These are phyloP conservation scores for Kernera saxatilis DNA, from an alignment of 345 rosid species.

Conservation along the genomic window DNA sequence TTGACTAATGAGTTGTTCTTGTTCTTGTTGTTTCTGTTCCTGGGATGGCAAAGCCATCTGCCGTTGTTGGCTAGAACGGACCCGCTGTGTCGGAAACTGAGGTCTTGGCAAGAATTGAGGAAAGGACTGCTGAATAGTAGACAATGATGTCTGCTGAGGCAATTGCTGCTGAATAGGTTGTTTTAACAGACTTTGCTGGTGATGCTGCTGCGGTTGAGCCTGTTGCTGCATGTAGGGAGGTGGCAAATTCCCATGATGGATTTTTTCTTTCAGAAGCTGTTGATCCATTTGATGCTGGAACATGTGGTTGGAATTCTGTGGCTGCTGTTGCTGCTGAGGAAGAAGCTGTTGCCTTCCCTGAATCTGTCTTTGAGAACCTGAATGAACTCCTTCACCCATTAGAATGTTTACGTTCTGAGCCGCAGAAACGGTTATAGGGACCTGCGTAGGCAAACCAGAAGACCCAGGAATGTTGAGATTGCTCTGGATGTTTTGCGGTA, in stretches of 20 bases:
- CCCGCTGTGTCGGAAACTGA: constrained; percentile 47
- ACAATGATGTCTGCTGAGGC: constrained; percentile 53
- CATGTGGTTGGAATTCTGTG: constrained; percentile 34
- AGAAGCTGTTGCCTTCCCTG: constrained; percentile 51
- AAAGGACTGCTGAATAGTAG: constrained; percentile 51
- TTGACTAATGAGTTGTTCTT: constrained; percentile 38
- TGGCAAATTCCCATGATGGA: constrained; percentile 38
- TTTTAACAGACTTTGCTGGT: constrained; percentile 39
- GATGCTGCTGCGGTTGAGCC: constrained; percentile 25
- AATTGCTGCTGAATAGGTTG: constrained; percentile 53
- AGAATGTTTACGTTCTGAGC: constrained; percentile 54
- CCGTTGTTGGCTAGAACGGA: constrained; percentile 55
- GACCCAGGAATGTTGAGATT: constrained; percentile 42
- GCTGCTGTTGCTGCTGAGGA: constrained; percentile 50
- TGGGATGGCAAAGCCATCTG: constrained; percentile 43
- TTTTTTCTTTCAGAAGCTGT: constrained; percentile 30
- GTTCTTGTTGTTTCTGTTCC: constrained; percentile 29
- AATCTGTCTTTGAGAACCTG: constrained; percentile 55
- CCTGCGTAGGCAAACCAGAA: constrained; percentile 39
- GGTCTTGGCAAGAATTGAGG: constrained; percentile 49
- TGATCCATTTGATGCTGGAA: constrained; percentile 48
- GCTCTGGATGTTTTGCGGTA: constrained; percentile 40
- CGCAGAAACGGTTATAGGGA: constrained; percentile 37
- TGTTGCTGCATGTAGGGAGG: constrained; percentile 48
- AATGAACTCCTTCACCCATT: constrained; percentile 46